Evolutionary conservation across 768 basidiomycete species (phyloP).

Genomic region (Russula compacta): DNA sequence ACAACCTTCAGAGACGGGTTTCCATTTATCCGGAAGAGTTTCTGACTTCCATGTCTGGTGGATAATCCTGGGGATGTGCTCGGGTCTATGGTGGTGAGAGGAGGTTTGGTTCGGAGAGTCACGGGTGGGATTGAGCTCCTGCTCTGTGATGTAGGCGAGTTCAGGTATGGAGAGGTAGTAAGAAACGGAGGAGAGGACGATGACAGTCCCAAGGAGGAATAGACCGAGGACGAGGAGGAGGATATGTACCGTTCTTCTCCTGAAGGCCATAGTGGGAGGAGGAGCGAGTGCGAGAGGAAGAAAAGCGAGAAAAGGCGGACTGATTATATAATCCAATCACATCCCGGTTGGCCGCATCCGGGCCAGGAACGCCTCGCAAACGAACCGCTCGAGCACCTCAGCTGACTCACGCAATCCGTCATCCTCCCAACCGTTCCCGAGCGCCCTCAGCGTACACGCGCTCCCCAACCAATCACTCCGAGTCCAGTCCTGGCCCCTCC

Average conservation of each 20-base stretch:
- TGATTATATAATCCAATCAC: slow-evolving; percentile 2
- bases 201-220: slow-evolving; percentile 77
- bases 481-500: slow-evolving; percentile 71
- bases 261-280: slow-evolving; percentile 23
- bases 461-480: slow-evolving; percentile 55
- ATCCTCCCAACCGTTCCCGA: slow-evolving; percentile 48
- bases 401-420: slow-evolving; percentile 43
- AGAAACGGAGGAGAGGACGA: slow-evolving; percentile 86
- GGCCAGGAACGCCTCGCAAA: slow-evolving; percentile 39
- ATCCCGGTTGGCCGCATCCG: slow-evolving; percentile 37
- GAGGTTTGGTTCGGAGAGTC: slow-evolving; percentile 56
- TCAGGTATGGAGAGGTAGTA: slow-evolving; percentile 80
- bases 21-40: slow-evolving; percentile 74
- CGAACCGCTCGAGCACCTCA: slow-evolving; percentile 38
- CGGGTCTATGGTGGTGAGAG: slow-evolving; percentile 48
- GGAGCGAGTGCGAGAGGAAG: slow-evolving; percentile 18
- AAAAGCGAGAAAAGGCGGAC: slow-evolving; percentile 8
- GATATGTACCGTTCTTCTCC: slow-evolving; percentile 38
- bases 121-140: slow-evolving; percentile 55
- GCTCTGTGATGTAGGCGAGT: slow-evolving; percentile 70
- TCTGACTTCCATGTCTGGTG: slow-evolving; percentile 99
- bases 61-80: slow-evolving; percentile 83
- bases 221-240: slow-evolving; percentile 55
- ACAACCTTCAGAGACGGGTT: slow-evolving; percentile 71
- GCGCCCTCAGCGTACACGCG: slow-evolving; percentile 35